phyloP scores from a whole-genome alignment of 2,329 filamentous ascomycete genomes.

The Torrubiellomyces zombiae region DNA sequence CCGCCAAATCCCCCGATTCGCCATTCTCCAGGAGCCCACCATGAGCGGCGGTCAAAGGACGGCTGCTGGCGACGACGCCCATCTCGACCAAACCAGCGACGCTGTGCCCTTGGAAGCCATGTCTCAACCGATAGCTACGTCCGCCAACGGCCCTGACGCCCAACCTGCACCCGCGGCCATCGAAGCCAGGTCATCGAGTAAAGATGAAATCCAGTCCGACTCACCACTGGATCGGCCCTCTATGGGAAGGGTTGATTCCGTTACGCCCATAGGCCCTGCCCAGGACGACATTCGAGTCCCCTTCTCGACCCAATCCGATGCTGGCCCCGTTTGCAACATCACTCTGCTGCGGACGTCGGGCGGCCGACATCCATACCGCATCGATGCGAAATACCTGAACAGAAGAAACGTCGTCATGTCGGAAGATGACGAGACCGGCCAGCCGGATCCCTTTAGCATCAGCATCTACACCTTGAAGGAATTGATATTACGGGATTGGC shows the following conservation, averaged over 20 bases:
- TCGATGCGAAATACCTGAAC: slow-evolving; percentile 71
- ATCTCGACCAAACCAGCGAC: slow-evolving; percentile 18
- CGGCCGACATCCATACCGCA: slow-evolving; percentile 73
- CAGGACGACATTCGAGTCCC: slow-evolving; percentile 23
- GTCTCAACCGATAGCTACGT: slow-evolving; percentile 7
- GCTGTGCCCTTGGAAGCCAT: slow-evolving; percentile 21
- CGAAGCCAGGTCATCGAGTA: slow-evolving; percentile 13
- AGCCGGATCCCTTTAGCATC: slow-evolving; percentile 68
- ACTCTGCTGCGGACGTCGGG: slow-evolving; percentile 71
- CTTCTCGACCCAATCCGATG: slow-evolving; percentile 13
- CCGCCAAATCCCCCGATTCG: slow-evolving; percentile 12
- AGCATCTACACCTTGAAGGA: slow-evolving; percentile 91
- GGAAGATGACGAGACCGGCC: slow-evolving; percentile 39
- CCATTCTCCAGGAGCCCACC: slow-evolving; percentile 15
- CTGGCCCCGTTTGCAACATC: slow-evolving; percentile 45
- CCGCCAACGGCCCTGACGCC: slow-evolving; percentile 5
- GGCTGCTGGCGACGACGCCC: slow-evolving; percentile 11
- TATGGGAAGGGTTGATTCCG: slow-evolving; percentile 17
- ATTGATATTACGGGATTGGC: slow-evolving; percentile 84
- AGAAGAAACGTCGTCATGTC: slow-evolving; percentile 68
- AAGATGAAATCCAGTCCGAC: slow-evolving; percentile 16
- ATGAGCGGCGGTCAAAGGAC: slow-evolving; percentile 14
- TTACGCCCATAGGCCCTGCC: slow-evolving; percentile 26
- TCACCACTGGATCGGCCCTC: slow-evolving; percentile 10
- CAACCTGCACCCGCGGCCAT: slow-evolving; percentile 6